Evolutionary conservation across 306 rosid species (phyloP).

Genomic region (Spatholobus suberectus): DNA sequence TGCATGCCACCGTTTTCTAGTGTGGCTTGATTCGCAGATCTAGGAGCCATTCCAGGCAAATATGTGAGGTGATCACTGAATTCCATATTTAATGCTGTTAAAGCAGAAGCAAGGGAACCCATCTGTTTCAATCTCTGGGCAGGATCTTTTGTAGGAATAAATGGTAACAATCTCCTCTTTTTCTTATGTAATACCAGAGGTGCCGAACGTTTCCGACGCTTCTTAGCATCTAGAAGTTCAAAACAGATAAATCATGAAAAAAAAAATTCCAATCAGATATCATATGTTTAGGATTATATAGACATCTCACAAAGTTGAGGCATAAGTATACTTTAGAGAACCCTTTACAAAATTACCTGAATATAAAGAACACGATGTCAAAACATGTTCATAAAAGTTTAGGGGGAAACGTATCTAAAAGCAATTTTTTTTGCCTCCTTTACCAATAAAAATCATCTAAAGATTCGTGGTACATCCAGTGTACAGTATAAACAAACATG

Average conservation of each 20-base stretch:
- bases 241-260: slow-evolving; percentile 35
- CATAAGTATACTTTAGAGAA: background rate
- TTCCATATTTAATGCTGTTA: slow-evolving; percentile 63
- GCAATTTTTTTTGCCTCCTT: slow-evolving; percentile 11
- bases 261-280: slow-evolving; percentile 23
- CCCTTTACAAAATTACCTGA: background rate
- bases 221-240: slow-evolving; percentile 62
- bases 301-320: slow-evolving; percentile 27
- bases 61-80: slow-evolving; percentile 79
- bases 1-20: slow-evolving; percentile 88
- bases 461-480: slow-evolving; percentile 17
- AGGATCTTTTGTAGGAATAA: slow-evolving; percentile 68
- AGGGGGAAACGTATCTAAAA: background rate
- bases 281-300: background rate
- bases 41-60: slow-evolving; percentile 68
- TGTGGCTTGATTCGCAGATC: slow-evolving; percentile 63
- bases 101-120: slow-evolving; percentile 85
- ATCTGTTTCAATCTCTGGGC: slow-evolving; percentile 73
- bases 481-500: slow-evolving; percentile 28
- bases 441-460: slow-evolving; percentile 20
- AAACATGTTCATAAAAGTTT: background rate
- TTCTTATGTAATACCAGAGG: slow-evolving; percentile 73
- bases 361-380: slow-evolving; percentile 28
- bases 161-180: slow-evolving; percentile 72
- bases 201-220: slow-evolving; percentile 67